Evolutionary conservation across 805 yeast genomes (phyloP), one percentile per base, ranked within the genome.

Genomic region (Wickerhamia fluorescens): DNA sequence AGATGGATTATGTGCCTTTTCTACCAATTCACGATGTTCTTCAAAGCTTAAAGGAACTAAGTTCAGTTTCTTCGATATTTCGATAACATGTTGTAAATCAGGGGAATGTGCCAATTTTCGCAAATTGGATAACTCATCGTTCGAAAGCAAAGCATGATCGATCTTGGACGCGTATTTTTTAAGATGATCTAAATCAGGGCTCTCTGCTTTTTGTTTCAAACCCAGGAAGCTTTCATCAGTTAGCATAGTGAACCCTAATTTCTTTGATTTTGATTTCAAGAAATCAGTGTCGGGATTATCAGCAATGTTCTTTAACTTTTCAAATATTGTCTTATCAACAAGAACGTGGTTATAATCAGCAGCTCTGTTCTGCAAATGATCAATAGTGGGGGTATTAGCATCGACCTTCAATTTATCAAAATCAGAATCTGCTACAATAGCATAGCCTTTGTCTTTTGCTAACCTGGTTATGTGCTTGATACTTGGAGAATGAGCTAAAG

Each of bases 301-400:
- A 10, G 23, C 25, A 7, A 14, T 20, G 7, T 23, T 20, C 14
- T 18, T 7, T 15, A 28, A 9, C 7, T 16, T 4, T 7, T 28
- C 16, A 13, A 28, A 26, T 7, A 31, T 31, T 2, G 23, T 18
- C 4, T 37, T 10, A 9, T 38, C 34, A 4, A 41, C 33, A 8
- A 34, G 24, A 12, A 32, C 30, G 20, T 41, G 28, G 38, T 40
- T 39, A 18, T 43, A 28, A 6, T 38, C 40, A 8, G 18, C 24
- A 7, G 42, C 34, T 22, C 40, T 47, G 13, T 31, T 27, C 20
- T 31, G 34, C 24, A 47, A 24, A 14, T 44, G 41, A 8, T 37
- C 42, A 5, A 32, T 23, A 2, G 44, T 23, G 4, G 53, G 52
- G 9, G 28, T 25, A 15, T 38, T 31, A 1, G 44, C 50, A 13